These are phyloP conservation scores for Coniferiporia sulphurascens DNA, from an alignment of 1,284 basidiomycete species.

Conservation along the genomic window DNA sequence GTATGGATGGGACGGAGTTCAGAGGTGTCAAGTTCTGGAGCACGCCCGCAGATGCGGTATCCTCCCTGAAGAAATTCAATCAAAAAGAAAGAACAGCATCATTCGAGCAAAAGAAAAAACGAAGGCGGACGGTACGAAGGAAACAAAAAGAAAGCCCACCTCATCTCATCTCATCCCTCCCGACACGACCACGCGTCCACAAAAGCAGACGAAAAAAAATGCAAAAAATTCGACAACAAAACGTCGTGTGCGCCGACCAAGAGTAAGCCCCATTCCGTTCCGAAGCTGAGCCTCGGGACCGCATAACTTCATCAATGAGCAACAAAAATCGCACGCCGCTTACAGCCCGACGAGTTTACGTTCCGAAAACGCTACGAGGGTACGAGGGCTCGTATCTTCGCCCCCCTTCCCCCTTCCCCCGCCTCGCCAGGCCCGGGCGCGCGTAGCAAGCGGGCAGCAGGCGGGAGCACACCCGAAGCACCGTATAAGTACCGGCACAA, in stretches of 20 bases:
- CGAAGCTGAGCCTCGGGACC: constrained; percentile 37
- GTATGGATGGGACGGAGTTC: constrained; percentile 30
- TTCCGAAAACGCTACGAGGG: constrained; percentile 31
- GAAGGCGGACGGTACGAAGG: background rate
- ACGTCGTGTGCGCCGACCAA: constrained; percentile 45
- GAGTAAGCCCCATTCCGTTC: constrained; percentile 90
- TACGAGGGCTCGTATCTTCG: constrained; percentile 69
- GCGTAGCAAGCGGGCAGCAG: constrained; percentile 51
- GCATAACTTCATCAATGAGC: constrained; percentile 86
- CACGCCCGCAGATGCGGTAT: constrained; percentile 56
- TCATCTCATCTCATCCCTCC: background rate
- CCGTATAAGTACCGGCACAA: background rate
- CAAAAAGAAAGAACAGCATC: constrained; percentile 41
- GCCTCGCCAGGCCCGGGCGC: constrained; percentile 17
- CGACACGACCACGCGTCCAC: constrained; percentile 29
- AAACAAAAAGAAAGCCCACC: constrained; percentile 37
- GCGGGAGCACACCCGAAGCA: constrained; percentile 32
- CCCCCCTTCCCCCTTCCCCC: constrained; percentile 37
- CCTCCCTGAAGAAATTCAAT: constrained; percentile 91
- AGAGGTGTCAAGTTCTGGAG: constrained; percentile 76
- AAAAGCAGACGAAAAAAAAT: constrained; percentile 23
- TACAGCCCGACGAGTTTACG: constrained; percentile 30
- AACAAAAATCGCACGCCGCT: constrained; percentile 46
- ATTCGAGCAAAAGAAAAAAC: constrained; percentile 22
- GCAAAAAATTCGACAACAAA: constrained; percentile 43